These are phyloP conservation scores for Phytophthora rubi DNA, from an alignment of 352 stramenopile species.

Conservation along the genomic window DNA sequence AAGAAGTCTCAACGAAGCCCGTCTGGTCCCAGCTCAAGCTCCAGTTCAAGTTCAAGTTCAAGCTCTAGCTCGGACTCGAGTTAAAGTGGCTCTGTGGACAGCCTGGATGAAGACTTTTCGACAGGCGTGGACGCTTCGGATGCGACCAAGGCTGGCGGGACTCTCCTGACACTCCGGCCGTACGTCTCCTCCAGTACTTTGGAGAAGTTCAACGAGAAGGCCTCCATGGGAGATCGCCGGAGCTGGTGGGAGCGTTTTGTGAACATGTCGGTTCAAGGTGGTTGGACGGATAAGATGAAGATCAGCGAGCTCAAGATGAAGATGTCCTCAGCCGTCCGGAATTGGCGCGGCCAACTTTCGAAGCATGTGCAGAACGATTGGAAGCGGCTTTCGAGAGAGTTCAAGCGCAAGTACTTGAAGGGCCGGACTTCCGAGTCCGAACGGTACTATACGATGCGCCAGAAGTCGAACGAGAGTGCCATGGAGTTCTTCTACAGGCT, in stretches of 20 bases:
- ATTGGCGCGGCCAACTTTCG: neutral
- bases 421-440: neutral
- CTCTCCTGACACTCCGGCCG: neutral
- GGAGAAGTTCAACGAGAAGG: conserved; percentile 1
- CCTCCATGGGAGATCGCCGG: neutral
- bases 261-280: conserved; percentile 6
- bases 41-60: no score
- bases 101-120: no score
- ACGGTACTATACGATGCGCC: conserved; percentile 3
- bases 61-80: no score
- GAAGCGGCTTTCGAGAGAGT: neutral
- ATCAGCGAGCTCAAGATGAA: conserved; percentile 6
- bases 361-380: neutral
- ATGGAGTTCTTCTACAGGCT: no score
- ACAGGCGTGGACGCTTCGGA: neutral
- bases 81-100: neutral
- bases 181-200: conserved; percentile 1
- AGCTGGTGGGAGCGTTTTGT: conserved; percentile 2
- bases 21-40: neutral
- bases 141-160: neutral
- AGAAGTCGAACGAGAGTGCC: neutral
- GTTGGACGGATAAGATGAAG: neutral
- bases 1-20: neutral
- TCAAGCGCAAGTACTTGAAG: conserved; percentile 1
- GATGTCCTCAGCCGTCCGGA: neutral